Base-by-base conservation (phyloP, 2,329 filamentous ascomycete species). In the Huntiella savannae region DNA sequence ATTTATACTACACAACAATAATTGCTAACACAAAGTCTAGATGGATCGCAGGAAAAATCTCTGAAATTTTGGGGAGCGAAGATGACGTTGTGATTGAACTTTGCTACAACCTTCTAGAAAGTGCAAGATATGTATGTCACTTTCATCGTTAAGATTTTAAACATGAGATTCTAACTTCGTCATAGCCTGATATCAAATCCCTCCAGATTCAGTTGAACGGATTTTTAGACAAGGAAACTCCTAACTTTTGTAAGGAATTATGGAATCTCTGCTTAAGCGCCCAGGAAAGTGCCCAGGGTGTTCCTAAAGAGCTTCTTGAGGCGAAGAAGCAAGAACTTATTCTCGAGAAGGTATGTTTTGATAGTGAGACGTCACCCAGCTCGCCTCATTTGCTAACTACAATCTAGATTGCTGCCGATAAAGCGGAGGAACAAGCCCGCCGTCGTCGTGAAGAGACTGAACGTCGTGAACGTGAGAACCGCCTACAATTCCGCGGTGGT, bases 11-110 rank as follows among this genome's bases (percentile, higher is more conserved):
- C 11, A 28, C n/a, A 35, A 36, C 12, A 45, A 28, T 4, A 19
- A 16, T 38, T 46, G 7, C 40, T 40, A 39, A 48, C 40, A 33
- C 16, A 33, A 43, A 45, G 32, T 48, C 33, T 54, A 95, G 86
- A 68, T 98, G 91, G 91, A 95, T 96, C 59, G 82, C 84, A 4
- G 75, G 79, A 56, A 83, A 80, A 60, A 84, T 98, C 48, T 82
- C 80, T 17, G 79, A 84, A 48, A 88, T 96, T 41, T 66, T 96
- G 37, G 82, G 82, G n/a, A 82, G 74, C 54, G 91, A 98, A 55
- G 91, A 98, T 59, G 91, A 98, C 58, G 85, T 98, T 43, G 82
- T 96, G 3, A 91, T 91, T 53, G 87, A 95, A 63, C 75, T 95
- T 17, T 76, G 74, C 57, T 79, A 74, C 57, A 74, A 75, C 53